phyloP scores from a whole-genome alignment of 2,329 filamentous ascomycete species.

The Cladosporium sp. region DNA sequence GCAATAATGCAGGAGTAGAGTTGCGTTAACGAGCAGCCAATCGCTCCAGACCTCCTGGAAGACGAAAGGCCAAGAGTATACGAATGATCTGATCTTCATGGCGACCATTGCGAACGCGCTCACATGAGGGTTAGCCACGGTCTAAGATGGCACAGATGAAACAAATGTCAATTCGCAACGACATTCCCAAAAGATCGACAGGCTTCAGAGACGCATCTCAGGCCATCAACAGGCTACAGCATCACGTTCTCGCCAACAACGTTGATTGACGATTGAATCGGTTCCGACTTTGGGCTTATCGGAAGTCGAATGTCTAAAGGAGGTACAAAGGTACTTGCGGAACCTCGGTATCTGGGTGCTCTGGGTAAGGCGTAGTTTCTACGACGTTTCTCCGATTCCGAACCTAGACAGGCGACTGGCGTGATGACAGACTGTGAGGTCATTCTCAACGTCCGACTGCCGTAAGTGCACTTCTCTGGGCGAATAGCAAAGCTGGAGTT shows the following conservation, averaged over 20 bases:
- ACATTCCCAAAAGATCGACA: too few relatives aligned
- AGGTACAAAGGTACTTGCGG: not conserved
- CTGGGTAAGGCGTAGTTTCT: not conserved
- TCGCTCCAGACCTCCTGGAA: too few relatives aligned
- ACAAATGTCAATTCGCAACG: too few relatives aligned
- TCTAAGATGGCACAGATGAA: too few relatives aligned
- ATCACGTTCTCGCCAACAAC: not conserved
- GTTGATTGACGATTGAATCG: not conserved
- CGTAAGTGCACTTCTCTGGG: not conserved
- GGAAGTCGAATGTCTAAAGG: not conserved
- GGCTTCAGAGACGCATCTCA: not conserved
- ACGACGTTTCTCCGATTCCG: not conserved
- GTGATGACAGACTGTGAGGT: not conserved
- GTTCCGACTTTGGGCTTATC: not conserved
- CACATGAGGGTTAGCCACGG: too few relatives aligned
- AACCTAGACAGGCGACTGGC: not conserved
- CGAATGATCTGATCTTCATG: too few relatives aligned
- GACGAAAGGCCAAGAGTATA: too few relatives aligned
- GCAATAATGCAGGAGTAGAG: too few relatives aligned
- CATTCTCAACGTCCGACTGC: not conserved
- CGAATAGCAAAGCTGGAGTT: not conserved
- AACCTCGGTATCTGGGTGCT: not conserved
- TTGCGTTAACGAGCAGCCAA: too few relatives aligned
- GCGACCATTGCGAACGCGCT: too few relatives aligned
- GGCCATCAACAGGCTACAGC: not conserved